phyloP scores from a whole-genome alignment of 345 rosid genomes.

The Chamaenerion angustifolium region DNA sequence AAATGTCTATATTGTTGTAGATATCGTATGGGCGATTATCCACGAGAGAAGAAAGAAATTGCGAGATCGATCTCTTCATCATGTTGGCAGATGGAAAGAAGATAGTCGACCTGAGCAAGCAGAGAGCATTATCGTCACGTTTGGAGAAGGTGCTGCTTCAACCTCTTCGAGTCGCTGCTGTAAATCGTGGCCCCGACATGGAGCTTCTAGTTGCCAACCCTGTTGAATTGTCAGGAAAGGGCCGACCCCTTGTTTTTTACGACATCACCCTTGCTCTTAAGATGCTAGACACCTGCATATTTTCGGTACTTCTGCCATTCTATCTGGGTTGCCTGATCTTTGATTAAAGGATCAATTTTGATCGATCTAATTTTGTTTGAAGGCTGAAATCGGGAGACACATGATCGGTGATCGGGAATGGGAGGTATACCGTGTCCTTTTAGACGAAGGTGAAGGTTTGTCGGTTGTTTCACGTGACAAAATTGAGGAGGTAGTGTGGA shows the following conservation, averaged over 20 bases:
- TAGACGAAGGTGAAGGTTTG: slow-evolving; percentile 62
- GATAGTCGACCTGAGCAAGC: slow-evolving; percentile 76
- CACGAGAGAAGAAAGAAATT: slow-evolving; percentile 35
- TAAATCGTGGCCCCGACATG: slow-evolving; percentile 80
- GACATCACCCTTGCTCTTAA: slow-evolving; percentile 82
- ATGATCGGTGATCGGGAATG: slow-evolving; percentile 70
- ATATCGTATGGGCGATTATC: slow-evolving; percentile 85
- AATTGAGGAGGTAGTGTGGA: slow-evolving; percentile 79
- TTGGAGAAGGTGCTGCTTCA: slow-evolving; percentile 51
- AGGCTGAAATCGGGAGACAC: slow-evolving; percentile 83
- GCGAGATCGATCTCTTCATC: slow-evolving; percentile 84
- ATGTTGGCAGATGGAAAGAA: slow-evolving; percentile 76
- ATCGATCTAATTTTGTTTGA: too few relatives aligned
- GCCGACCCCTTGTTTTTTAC: slow-evolving; percentile 83
- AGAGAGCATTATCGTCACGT: slow-evolving; percentile 45
- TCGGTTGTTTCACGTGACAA: slow-evolving; percentile 23
- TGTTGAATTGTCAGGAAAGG: slow-evolving; percentile 86
- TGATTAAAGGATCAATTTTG: too few relatives aligned
- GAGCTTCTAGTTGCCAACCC: slow-evolving; percentile 87
- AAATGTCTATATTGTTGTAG: too few relatives aligned
- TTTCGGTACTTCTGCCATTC: slow-evolving; percentile 42
- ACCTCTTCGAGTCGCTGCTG: slow-evolving; percentile 73
- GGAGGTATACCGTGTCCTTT: slow-evolving; percentile 78
- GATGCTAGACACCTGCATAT: slow-evolving; percentile 61
- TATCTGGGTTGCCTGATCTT: not conserved